Base-by-base conservation (phyloP, 495 filamentous ascomycete species). In the Hypoxylon subgilvum region DNA sequence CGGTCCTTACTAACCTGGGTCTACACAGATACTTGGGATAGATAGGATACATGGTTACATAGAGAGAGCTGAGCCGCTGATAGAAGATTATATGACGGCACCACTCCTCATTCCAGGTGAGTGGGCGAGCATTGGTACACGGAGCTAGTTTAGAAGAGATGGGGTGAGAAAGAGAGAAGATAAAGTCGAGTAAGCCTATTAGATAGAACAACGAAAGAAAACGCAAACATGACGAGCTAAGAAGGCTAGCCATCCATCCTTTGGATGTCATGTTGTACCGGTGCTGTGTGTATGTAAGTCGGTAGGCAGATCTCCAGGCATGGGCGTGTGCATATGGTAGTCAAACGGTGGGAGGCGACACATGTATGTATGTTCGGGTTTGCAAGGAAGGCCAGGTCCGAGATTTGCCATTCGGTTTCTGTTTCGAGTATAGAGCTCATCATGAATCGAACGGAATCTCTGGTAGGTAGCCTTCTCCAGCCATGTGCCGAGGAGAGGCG, bases 161-260 rank as follows among this genome's bases (percentile, higher is more conserved):
- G 39, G 48, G 66, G 55, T 48, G 61, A 54, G 17, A 31, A 40
- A 47, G 44, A 45, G 39, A 52, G 52, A 66, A 60, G 50, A 65
- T 59, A 60, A 47, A 45, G 46, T 23, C 36, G 45, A 35, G 61
- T 38, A 39, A 25, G 47, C 25, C 27, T 21, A 59, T 30, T 16
- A 56, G 42, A 51, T 25, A 40, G 59, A 55, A 27, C 52, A 58
- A 31, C 41, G 18, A 54, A 57, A 69, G 41, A 44, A 49, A 63
- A 51, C 53, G 59, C 41, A 59, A 56, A 47, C 30, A 54, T 63
- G 53, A 64, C 34, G 49, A 49, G 62, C 60, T 65, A 61, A 52
- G 54, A 57, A 65, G 49, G 50, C 52, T 61, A 50, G 56, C 55
- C 58, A 69, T 71, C 69, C 68, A 66, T 58, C 44, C 46, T 47